Evolutionary conservation across 495 filamentous ascomycete species (phyloP), one percentile per base, ranked within the genome.

Genomic region (Letharia columbiana): DNA sequence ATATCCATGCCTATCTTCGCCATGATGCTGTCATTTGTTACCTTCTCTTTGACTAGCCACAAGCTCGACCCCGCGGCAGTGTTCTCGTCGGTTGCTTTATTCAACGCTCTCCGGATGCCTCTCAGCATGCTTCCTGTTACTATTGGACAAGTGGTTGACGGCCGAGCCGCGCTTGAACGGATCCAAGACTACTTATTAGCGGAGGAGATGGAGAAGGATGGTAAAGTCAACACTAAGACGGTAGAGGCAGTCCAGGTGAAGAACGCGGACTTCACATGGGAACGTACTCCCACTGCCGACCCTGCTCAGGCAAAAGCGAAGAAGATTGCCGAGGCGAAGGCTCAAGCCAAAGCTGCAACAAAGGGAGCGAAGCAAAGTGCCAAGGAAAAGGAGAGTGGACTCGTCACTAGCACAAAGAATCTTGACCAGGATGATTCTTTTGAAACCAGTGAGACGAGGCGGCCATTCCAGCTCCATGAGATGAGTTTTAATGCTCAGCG

Each of bases 21-120:
- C 7, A 92, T 91, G 13, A 96, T 96, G 90, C 75, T 96, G 35
- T 82, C 92, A 2, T 98, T 98, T 77, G 92, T 98, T 74, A 95
- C 91, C 11, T 96, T 90, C 73, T 88, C 90, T 1, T 79, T 95
- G 39, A 85, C 91, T 4, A 77, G 86, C 56, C 86, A 91, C 68
- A 72, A 71, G n/a, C 81, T 96, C 10, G 75, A 84, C 18, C 87
- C 93, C 0, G 91, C 91, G 0, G 79, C 85, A n/a, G 81, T 96
- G 54, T 98, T 98, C 77, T 96, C 92, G 0, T 96, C 93, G 0
- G 79, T 96, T 40, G 92, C 92, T 2, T 77, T 96, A 31, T 98
- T 96, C 81, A 96, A 96, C 71, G 84, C 85, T 9, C 80, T 98
- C 44, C 87, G 93, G 20, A 85, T 95, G 77, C 93, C 93, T 1